Conservation (phyloP, 1,284 basidiomycete genomes). For the Austroboletus niveus region DNA sequence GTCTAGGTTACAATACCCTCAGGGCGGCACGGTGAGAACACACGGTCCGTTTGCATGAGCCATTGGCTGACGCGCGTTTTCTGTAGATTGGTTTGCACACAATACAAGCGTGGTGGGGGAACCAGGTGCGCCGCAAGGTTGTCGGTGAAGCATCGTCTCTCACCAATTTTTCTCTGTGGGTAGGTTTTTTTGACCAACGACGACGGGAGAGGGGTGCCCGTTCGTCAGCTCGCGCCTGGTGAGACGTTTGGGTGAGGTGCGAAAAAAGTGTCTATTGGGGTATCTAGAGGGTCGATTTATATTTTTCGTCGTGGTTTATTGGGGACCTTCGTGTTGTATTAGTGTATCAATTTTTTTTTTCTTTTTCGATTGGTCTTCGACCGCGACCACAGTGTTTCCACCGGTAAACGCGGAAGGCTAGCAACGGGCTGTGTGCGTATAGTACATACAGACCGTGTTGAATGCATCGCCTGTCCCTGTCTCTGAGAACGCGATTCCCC, state of each 20-base stretch:
- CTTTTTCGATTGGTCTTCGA: too few relatives aligned
- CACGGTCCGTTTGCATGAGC: not conserved
- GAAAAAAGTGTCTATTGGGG: too few relatives aligned
- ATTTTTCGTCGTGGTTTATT: too few relatives aligned
- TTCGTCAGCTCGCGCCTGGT: slow-evolving; percentile 36
- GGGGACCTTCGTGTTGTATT: too few relatives aligned
- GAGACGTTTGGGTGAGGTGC: slow-evolving; percentile 42
- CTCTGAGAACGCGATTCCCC: too few relatives aligned
- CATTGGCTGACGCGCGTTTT: not conserved
- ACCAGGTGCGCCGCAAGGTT: slow-evolving; percentile 29
- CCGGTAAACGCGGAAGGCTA: too few relatives aligned
- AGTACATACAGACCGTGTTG: too few relatives aligned
- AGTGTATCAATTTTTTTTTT: too few relatives aligned
- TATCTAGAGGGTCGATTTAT: too few relatives aligned
- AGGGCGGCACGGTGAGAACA: slow-evolving; percentile 23
- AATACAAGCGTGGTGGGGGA: slow-evolving; percentile 55
- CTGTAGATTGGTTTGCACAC: slow-evolving; percentile 42
- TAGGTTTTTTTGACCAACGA: slow-evolving; percentile 37
- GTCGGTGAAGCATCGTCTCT: not conserved
- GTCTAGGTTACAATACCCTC: slow-evolving; percentile 34
- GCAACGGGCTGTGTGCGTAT: too few relatives aligned
- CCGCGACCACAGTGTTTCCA: too few relatives aligned
- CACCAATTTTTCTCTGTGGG: not conserved
- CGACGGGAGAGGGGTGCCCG: slow-evolving; percentile 40
- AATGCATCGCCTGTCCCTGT: too few relatives aligned